phyloP scores from a whole-genome alignment of 805 yeast genomes.

The Candida tammaniensis region DNA sequence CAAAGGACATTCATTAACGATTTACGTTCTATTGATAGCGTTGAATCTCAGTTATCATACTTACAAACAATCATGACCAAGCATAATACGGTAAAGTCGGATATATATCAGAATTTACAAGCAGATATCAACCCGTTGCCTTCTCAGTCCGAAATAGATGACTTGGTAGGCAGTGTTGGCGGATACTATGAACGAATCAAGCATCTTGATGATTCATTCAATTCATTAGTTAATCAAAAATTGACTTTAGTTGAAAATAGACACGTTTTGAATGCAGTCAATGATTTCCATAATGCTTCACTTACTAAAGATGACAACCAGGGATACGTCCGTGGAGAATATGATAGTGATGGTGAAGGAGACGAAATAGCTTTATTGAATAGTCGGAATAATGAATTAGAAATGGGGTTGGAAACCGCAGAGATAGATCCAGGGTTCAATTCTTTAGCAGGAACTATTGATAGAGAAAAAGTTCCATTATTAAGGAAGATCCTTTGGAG shows the following conservation, averaged over 20 bases:
- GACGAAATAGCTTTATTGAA: conserved; percentile 29
- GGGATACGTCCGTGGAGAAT: conserved; percentile 3
- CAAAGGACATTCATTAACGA: conserved; percentile 45
- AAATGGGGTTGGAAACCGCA: conserved; percentile 20
- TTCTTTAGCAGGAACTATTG: conserved; percentile 35
- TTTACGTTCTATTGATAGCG: conserved; percentile 33
- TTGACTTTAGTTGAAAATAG: conserved; percentile 32
- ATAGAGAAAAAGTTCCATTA: conserved; percentile 32
- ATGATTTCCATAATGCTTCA: conserved; percentile 29
- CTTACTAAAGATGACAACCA: conserved; percentile 6
- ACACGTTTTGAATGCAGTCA: conserved; percentile 29
- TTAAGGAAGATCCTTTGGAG: conserved; percentile 43
- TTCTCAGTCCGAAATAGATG: conserved; percentile 33
- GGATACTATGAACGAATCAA: conserved; percentile 28
- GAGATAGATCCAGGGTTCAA: conserved; percentile 25
- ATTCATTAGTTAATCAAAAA: conserved; percentile 22
- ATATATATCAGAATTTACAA: conserved; percentile 27
- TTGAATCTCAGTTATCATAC: conserved; percentile 28
- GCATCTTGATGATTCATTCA: conserved; percentile 36
- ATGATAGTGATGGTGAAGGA: conserved; percentile 20
- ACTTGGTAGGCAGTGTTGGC: conserved; percentile 22
- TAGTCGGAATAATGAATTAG: conserved; percentile 18
- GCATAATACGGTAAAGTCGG: conserved; percentile 24
- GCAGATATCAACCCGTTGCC: conserved; percentile 57
- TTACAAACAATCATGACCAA: conserved; percentile 29